A percentile compares a stretch with the other conserved stretches of the same genome.
Conservation (phyloP, 2,329 filamentous ascomycete genomes). For the Pseudogymnoascus sp. region DNA sequence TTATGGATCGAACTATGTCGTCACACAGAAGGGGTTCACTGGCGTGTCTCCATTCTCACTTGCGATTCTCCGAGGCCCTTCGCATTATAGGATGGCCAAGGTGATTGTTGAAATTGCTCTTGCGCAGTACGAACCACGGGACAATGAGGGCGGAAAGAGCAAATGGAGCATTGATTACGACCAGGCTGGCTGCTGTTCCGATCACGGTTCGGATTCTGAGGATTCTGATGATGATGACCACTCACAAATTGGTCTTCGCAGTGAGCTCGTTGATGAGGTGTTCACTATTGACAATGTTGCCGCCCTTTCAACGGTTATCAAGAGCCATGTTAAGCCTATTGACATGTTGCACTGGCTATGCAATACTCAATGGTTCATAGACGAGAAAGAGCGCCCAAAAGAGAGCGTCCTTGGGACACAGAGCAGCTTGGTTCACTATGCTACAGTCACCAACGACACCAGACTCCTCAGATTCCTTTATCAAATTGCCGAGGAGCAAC, state of each 20-base stretch:
- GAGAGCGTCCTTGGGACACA: not conserved
- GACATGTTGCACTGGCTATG: constrained; percentile 38
- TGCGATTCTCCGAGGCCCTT: constrained; percentile 50
- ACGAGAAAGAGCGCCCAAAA: not conserved
- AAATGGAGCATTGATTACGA: constrained; percentile 37
- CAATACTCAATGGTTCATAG: constrained; percentile 25
- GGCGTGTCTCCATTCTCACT: constrained; percentile 51
- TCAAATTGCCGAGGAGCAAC: constrained; percentile 20
- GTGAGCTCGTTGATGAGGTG: constrained; percentile 51
- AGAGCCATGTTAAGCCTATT: constrained; percentile 51
- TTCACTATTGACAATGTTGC: constrained; percentile 73
- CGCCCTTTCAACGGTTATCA: constrained; percentile 57
- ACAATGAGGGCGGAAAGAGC: constrained; percentile 32
- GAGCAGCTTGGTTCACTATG: constrained; percentile 16
- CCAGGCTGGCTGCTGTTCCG: constrained; percentile 30
- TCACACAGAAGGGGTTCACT: constrained; percentile 13
- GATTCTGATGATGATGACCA: constrained; percentile 27
- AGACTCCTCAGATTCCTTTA: constrained; percentile 24
- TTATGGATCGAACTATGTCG: constrained; percentile 18
- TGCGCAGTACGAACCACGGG: constrained; percentile 55
- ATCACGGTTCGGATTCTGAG: constrained; percentile 19
- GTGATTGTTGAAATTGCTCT: constrained; percentile 61
- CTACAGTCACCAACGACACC: constrained; percentile 20
- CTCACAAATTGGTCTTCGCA: constrained; percentile 33
- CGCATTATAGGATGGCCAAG: constrained; percentile 53